phyloP scores from a whole-genome alignment of 352 stramenopile genomes.

The Pythium brachiatum region DNA sequence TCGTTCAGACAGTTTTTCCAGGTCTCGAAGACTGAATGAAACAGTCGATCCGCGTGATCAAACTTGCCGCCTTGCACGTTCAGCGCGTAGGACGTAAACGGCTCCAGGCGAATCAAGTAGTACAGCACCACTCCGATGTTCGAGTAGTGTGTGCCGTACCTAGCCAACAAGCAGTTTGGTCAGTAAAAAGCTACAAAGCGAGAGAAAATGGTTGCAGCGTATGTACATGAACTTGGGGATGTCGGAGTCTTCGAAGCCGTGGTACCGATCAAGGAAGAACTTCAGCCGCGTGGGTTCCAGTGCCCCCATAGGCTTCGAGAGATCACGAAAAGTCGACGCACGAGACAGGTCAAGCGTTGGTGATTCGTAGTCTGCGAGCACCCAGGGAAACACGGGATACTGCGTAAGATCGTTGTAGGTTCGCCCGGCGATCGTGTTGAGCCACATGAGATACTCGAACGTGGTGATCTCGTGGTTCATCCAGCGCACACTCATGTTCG shows the following conservation, averaged over 20 bases:
- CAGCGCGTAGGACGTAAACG: constrained; percentile 95
- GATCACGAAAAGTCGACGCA: constrained; percentile 91
- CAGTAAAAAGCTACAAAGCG: constrained; percentile 1
- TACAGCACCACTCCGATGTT: constrained; percentile 97
- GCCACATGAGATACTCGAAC: constrained; percentile 93
- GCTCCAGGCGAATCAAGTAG: constrained; percentile 98
- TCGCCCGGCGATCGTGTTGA: constrained; percentile 88
- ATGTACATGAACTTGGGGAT: constrained; percentile 88
- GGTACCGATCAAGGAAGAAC: constrained; percentile 93
- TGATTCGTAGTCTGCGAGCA: constrained; percentile 88
- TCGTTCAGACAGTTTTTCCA: constrained; percentile 88
- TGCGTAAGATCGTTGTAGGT: constrained; percentile 93
- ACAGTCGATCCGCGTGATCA: constrained; percentile 92
- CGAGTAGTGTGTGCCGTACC: constrained; percentile 88
- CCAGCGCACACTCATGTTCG: constrained; percentile 65
- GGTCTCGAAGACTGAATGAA: constrained; percentile 88
- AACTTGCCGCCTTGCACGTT: constrained; percentile 95
- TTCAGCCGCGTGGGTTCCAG: constrained; percentile 91
- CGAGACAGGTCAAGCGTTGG: constrained; percentile 57
- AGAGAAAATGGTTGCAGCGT: not conserved
- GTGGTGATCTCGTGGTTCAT: constrained; percentile 93
- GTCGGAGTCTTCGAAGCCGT: constrained; percentile 85
- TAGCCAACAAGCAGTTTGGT: constrained; percentile 22
- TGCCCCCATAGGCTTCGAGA: constrained; percentile 97
- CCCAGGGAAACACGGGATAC: constrained; percentile 95